Evolutionary conservation across 2,329 filamentous ascomycete species (phyloP).

Genomic region (Talaromyces sp.): DNA sequence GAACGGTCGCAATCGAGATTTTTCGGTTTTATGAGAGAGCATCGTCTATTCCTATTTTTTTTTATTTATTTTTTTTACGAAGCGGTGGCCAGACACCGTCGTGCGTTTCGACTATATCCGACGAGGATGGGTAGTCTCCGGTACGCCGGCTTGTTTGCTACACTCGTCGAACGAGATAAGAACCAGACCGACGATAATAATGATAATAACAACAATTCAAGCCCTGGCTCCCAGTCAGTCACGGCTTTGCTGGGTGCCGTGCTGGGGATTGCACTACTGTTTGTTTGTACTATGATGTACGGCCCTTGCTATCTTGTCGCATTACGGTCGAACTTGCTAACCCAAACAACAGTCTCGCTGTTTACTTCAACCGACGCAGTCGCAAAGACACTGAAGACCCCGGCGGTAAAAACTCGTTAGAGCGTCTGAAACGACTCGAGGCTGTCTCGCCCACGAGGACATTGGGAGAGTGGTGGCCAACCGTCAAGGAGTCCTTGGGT

Average conservation of each 20-base stretch:
- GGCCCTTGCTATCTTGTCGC: neutral
- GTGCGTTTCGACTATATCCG: neutral
- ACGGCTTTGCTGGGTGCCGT: conserved; percentile 11
- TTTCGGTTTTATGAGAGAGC: neutral
- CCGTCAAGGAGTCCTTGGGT: conserved; percentile 26
- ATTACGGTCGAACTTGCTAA: neutral
- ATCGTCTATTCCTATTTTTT: neutral
- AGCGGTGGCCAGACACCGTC: neutral
- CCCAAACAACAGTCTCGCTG: conserved; percentile 21
- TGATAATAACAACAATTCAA: neutral
- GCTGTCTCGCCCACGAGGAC: conserved; percentile 31
- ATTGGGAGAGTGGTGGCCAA: conserved; percentile 34
- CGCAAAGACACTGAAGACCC: conserved; percentile 14
- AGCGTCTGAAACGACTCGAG: conserved; percentile 32
- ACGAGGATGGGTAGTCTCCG: neutral
- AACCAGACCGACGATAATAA: neutral
- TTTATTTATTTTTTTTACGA: neutral
- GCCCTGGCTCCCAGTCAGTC: conserved; percentile 3
- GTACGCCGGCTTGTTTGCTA: neutral
- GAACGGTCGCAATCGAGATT: neutral
- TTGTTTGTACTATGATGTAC: conserved; percentile 12
- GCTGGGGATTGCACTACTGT: conserved; percentile 10
- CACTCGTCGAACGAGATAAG: neutral
- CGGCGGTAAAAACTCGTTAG: conserved; percentile 21
- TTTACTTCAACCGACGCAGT: conserved; percentile 31